Conservation (phyloP, 306 rosid species). For the Bauhinia variegata region DNA sequence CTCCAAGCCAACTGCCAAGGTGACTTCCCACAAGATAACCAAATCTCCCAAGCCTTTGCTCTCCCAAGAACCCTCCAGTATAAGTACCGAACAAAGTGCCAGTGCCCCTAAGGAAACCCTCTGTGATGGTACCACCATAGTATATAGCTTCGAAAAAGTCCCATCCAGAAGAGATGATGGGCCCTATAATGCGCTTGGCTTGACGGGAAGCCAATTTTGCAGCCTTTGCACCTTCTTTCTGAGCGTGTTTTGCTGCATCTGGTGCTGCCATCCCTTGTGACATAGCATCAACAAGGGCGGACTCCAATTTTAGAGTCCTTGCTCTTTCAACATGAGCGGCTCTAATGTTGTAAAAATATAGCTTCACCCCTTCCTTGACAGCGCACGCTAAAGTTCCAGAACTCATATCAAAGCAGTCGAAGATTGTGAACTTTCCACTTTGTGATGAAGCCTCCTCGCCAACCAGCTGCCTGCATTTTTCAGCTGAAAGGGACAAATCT, state of each 20-base stretch:
- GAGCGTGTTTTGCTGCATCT: conserved; percentile 61
- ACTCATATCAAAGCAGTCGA: conserved; percentile 75
- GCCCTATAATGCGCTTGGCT: conserved; percentile 70
- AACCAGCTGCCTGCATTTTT: conserved; percentile 83
- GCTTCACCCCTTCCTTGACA: conserved; percentile 81
- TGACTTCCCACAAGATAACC: conserved; percentile 93
- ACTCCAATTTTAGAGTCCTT: conserved; percentile 51
- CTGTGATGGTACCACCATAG: conserved; percentile 73
- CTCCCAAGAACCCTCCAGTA: conserved; percentile 69
- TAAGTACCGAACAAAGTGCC: conserved; percentile 81
- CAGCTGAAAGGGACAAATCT: conserved; percentile 53
- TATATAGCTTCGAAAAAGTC: conserved; percentile 87
- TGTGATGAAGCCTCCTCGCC: conserved; percentile 79
- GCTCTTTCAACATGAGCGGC: conserved; percentile 70
- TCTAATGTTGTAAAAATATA: conserved; percentile 68
- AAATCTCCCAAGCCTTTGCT: conserved; percentile 73
- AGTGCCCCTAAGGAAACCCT: conserved; percentile 73
- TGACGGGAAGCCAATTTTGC: conserved; percentile 68
- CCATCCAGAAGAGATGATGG: conserved; percentile 85
- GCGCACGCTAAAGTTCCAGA: conserved; percentile 72
- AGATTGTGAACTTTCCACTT: conserved; percentile 73
- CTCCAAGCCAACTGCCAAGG: conserved; percentile 92
- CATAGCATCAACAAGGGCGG: conserved; percentile 60
- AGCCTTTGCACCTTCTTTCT: conserved; percentile 74
- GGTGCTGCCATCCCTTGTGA: conserved; percentile 53